Base-by-base conservation (phyloP, 257 asterid species). In the Fraxinus pennsylvanica region DNA sequence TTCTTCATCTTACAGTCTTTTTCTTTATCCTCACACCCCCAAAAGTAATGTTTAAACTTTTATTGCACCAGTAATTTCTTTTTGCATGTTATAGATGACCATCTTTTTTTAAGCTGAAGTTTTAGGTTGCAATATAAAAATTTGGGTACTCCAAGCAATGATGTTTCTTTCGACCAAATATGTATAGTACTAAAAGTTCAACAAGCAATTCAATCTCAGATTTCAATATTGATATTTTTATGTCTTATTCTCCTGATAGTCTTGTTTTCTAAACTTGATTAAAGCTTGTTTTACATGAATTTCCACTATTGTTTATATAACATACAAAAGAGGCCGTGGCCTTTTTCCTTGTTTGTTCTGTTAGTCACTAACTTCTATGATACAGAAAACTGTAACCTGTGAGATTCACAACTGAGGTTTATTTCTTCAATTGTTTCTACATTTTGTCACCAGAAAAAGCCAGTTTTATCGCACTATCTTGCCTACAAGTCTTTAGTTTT, bases 1-100 rank as follows among this genome's bases (percentile, higher is more conserved):
- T 68, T 59, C 50, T 69, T 70, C 39, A 27, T 47, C 59, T 38
- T 63, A 69, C n/a, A 76, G 84, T 78, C 80, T 78, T 80, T 76
- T 33, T 79, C 82, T 73, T 57, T 75, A 72, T 68, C 72, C 77
- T 9, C 84, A 72, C 71, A 72, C 74, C 47, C 70, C 47, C 17
- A 35, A 50, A 71, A 52, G 9, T 74, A 74, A 50, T 77, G 69
- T 74, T 81, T 81, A 73, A 68, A 32, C 72, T 17, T 74, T 22
- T 73, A 68, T 57, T 12, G 14, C 35, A 45, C 59, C 22, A 3
- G 22, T 8, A 19, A 15, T 54, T 38, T 72, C 14, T 47, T 76
- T 50, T 78, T 71, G 79, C 57, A 72, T 59, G 47, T 80, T 74
- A 5, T 25, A 17, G 69, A 69, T 77, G 54, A 71, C 39, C 72